Conservation (phyloP, 2,329 filamentous ascomycete species). For the Penicillium concentricum region DNA sequence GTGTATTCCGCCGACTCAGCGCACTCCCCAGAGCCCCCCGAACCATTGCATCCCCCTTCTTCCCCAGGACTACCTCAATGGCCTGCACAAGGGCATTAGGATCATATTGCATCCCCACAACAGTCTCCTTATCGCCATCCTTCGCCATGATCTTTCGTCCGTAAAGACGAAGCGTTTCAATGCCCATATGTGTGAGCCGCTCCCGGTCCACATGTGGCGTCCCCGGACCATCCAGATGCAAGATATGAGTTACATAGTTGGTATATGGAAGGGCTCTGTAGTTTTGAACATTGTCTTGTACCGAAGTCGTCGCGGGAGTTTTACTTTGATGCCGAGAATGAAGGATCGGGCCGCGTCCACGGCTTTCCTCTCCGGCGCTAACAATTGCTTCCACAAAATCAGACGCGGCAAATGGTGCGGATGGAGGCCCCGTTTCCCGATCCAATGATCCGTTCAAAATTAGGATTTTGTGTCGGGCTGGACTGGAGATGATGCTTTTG, state of each 20-base stretch:
- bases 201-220: slow-evolving; percentile 69
- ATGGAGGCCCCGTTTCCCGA: slow-evolving; percentile 76
- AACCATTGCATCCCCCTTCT: slow-evolving; percentile 54
- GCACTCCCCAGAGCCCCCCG: slow-evolving; percentile 40
- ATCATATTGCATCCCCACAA: slow-evolving; percentile 68
- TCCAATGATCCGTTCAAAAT: slow-evolving; percentile 83
- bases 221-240: slow-evolving; percentile 71
- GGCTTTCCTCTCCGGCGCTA: slow-evolving; percentile 69
- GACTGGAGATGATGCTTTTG: slow-evolving; percentile 55
- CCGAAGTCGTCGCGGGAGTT: slow-evolving; percentile 5
- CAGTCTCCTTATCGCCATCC: slow-evolving; percentile 48
- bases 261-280: slow-evolving; percentile 51
- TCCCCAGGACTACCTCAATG: slow-evolving; percentile 73
- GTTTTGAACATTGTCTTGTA: slow-evolving; percentile 8
- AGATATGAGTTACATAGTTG: slow-evolving; percentile 76
- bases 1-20: slow-evolving; percentile 59
- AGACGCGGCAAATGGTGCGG: slow-evolving; percentile 64
- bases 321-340: neutral
- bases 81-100: slow-evolving; percentile 70
- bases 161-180: slow-evolving; percentile 75
- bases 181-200: slow-evolving; percentile 64
- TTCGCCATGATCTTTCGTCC: slow-evolving; percentile 57
- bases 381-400: slow-evolving; percentile 83
- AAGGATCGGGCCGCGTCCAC: slow-evolving; percentile 41
- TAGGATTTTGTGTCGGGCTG: slow-evolving; percentile 68